Conservation (phyloP, 768 basidiomycete species). For the Auriculariales sp. region DNA sequence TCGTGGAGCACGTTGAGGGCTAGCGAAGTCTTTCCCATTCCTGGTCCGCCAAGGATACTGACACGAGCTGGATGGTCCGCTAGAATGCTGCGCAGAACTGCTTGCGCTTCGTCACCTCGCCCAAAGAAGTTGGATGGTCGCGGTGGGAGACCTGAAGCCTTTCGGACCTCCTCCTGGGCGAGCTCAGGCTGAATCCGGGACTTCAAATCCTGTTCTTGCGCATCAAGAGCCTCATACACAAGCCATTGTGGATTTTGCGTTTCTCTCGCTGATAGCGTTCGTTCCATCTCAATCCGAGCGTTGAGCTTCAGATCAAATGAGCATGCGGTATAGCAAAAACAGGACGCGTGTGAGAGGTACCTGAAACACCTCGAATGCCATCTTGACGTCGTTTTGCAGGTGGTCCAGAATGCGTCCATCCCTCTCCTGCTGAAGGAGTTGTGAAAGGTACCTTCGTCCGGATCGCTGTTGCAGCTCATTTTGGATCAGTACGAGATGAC, state of each 20-base stretch:
- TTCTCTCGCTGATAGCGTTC: neutral
- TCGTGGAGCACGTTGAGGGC: slow-evolving; percentile 20
- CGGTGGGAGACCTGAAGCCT: neutral
- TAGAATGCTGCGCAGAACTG: neutral
- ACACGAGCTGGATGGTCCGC: neutral
- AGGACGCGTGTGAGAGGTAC: neutral
- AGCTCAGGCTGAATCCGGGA: neutral
- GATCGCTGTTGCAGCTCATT: neutral
- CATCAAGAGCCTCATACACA: neutral
- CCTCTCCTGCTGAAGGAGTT: neutral
- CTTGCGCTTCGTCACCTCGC: neutral
- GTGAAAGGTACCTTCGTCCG: neutral
- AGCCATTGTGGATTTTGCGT: neutral
- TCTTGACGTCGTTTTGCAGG: neutral
- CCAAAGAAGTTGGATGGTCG: neutral
- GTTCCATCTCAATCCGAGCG: no score
- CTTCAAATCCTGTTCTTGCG: neutral
- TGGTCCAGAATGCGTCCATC: neutral
- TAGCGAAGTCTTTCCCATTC: slow-evolving; percentile 26
- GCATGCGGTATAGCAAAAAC: neutral
- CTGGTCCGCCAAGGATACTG: slow-evolving; percentile 16
- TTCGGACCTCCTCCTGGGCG: neutral
- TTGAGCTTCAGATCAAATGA: neutral
- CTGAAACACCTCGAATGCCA: neutral
- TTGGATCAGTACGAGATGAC: neutral